Conservation (phyloP, 345 rosid species). For the Lumnitzera racemosa region DNA sequence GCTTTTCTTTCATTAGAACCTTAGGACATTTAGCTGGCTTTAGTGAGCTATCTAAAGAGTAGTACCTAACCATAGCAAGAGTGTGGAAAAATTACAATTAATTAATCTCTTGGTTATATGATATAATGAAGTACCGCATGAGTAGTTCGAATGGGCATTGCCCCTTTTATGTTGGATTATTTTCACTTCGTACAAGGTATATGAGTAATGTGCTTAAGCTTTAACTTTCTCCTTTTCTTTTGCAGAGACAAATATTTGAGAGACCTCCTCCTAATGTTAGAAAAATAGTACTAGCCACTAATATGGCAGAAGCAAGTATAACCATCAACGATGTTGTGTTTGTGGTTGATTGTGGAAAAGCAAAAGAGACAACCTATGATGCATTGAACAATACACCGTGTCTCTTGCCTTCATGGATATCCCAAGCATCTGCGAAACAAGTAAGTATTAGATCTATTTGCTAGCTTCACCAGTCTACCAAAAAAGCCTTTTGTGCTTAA, state of each 20-base stretch:
- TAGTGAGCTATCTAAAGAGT: no score
- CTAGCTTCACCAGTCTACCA: no score
- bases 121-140: no score
- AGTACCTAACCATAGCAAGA: no score
- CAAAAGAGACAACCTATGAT: constrained; percentile 98
- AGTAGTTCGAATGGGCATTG: no score
- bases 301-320: constrained; percentile 99
- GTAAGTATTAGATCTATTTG: constrained; percentile 27
- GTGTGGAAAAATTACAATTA: no score
- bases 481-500: no score
- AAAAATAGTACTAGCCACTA: constrained; percentile 89
- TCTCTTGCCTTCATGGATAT: constrained; percentile 94
- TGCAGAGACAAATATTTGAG: constrained; percentile 88
- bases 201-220: neutral
- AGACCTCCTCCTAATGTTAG: constrained; percentile 72
- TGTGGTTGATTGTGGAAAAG: constrained; percentile 97
- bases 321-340: constrained; percentile 92
- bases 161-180: no score
- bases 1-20: no score
- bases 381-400: constrained; percentile 99
- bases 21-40: no score
- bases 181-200: no score
- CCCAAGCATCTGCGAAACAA: constrained; percentile 91
- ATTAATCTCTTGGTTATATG: no score
- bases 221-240: constrained; percentile 11